Base-by-base conservation (phyloP, 257 asterid species). In the Osmanthus fragrans region DNA sequence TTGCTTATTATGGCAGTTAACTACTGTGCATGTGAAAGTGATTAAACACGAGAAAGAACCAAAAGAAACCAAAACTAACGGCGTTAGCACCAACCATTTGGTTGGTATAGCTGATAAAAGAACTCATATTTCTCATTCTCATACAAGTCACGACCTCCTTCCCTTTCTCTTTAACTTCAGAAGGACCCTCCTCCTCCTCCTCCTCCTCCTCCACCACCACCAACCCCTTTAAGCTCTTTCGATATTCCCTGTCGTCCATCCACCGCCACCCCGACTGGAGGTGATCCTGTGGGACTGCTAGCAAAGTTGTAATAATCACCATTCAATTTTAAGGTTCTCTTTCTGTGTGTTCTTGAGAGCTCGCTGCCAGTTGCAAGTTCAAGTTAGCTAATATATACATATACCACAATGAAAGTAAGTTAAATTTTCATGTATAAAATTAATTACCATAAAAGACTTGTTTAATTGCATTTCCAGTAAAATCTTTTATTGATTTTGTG, bases 1-100 rank as follows among this genome's bases (percentile, higher is more conserved):
- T 89, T 81, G 89, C 88, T 85, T 87, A 77, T 23, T 51, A 47
- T 76, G 42, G 72, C 83, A 77, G 87, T 81, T 81, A 83, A 70
- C 80, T 74, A 71, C 72, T 27, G 27, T 45, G 56, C 25, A n/a
- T 29, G 30, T 29, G 32, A 40, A 56, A 70, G 47, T 73, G 39
- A 63, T 71, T 71, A 47, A 74, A 42, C 4, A 39, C 30, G 29
- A 64, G 74, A 49, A 58, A 71, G 67, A 80, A 27, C 80, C 72
- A 76, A 70, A 60, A 56, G 47, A 37, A 77, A 10, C 70, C 65
- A 58, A 63, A 80, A 76, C 82, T 75, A 83, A 77, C 83, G 63
- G 65, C 79, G 80, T 72, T 75, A 63, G 79, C 84, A 82, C 88
- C 89, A 77, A 84, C 86, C 86, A 73, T 71, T n/a, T 47, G 40